Conservation (phyloP, 768 basidiomycete species). For the Lyophyllum shimeji region DNA sequence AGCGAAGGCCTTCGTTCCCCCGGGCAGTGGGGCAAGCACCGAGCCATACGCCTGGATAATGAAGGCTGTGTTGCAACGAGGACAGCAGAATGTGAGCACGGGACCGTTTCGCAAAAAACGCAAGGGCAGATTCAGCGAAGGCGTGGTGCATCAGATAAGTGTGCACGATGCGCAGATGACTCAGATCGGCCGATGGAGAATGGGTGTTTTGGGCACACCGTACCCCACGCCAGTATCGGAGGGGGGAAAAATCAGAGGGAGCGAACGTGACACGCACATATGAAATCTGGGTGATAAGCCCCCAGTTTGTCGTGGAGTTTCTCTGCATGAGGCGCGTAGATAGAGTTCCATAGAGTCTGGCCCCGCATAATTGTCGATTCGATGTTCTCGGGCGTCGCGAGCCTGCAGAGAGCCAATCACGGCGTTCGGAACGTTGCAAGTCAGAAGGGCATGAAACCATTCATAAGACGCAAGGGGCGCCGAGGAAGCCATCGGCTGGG, state of each 20-base stretch:
- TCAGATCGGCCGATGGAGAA: constrained; percentile 28
- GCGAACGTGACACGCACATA: constrained; percentile 61
- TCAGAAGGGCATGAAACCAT: constrained; percentile 13
- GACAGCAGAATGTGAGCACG: constrained; percentile 18
- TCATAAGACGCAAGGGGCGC: constrained; percentile 11
- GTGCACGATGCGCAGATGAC: constrained; percentile 13
- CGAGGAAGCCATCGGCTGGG: constrained; percentile 14
- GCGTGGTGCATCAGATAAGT: constrained; percentile 30
- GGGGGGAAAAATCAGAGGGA: constrained; percentile 27
- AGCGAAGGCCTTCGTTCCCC: constrained; percentile 42
- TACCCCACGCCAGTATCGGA: constrained; percentile 30
- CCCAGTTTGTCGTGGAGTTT: constrained; percentile 88
- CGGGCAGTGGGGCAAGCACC: constrained; percentile 73
- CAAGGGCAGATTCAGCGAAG: neutral
- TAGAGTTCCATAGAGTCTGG: constrained; percentile 74
- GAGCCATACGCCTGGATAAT: constrained; percentile 86
- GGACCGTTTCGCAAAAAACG: constrained; percentile 6
- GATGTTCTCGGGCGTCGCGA: constrained; percentile 61
- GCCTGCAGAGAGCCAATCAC: constrained; percentile 40
- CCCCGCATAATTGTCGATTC: constrained; percentile 70
- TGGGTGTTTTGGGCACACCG: neutral
- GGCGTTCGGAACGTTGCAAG: constrained; percentile 10
- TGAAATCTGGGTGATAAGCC: constrained; percentile 92
- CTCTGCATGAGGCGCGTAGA: constrained; percentile 86
- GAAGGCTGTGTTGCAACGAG: constrained; percentile 54